Percentiles rank a stretch among this genome's conserved stretches.
These are phyloP conservation scores for Penicillium desertorum DNA, from an alignment of 495 filamentous ascomycete genomes.

Conservation along the genomic window DNA sequence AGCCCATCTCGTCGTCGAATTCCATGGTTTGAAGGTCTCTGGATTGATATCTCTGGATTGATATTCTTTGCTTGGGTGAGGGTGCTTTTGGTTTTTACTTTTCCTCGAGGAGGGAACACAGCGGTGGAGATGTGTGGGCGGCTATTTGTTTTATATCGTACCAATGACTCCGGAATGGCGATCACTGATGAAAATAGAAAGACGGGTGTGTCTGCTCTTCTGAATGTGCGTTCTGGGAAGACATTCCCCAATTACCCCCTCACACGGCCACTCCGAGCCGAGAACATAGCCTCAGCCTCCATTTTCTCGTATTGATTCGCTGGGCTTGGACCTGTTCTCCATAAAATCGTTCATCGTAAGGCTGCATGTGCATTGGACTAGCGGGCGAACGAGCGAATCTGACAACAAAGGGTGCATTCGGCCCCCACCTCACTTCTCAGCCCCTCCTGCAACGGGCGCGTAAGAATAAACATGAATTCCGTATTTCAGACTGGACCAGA, in stretches of 20 bases:
- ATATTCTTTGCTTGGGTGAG: background rate
- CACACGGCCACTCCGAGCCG: constrained; percentile 11
- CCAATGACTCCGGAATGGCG: background rate
- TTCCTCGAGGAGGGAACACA: background rate
- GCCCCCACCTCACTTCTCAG: constrained; percentile 23
- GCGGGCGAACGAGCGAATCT: constrained; percentile 16
- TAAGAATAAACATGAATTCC: constrained; percentile 13
- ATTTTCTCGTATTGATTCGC: constrained; percentile 9
- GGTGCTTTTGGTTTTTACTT: background rate
- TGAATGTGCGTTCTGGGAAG: background rate
- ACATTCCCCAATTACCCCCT: background rate
- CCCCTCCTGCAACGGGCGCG: constrained; percentile 12
- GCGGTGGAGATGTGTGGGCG: background rate
- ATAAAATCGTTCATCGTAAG: constrained; percentile 20
- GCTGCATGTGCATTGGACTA: constrained; percentile 31
- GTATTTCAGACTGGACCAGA: background rate
- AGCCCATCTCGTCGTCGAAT: constrained; percentile 35
- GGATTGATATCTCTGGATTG: background rate
- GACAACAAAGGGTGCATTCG: constrained; percentile 4
- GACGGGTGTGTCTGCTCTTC: background rate
- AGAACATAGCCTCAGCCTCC: constrained; percentile 2
- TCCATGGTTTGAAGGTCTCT: constrained; percentile 28
- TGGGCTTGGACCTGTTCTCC: background rate
- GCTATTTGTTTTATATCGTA: constrained; percentile 8
- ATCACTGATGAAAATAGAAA: constrained; percentile 5